phyloP scores from a whole-genome alignment of 75 land plant species.

The Picea glauca region DNA sequence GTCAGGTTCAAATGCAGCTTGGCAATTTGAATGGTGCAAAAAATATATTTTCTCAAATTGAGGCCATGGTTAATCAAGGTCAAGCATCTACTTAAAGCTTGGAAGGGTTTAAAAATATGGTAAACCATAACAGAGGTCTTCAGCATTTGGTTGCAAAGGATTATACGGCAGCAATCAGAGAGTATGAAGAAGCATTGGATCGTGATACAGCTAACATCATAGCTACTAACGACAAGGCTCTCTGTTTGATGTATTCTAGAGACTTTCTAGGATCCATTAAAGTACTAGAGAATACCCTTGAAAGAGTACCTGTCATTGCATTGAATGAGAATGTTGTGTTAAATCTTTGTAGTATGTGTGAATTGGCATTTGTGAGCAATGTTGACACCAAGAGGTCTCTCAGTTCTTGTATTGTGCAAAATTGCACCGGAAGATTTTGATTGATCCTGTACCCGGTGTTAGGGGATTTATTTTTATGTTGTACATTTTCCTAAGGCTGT shows the following conservation, averaged over 20 bases:
- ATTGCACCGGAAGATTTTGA: constrained; percentile 98
- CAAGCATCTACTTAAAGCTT: background rate
- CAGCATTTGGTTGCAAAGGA: constrained; percentile 72
- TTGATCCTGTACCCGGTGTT: constrained; percentile 67
- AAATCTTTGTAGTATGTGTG: constrained; percentile 20
- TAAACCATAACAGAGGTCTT: constrained; percentile 69
- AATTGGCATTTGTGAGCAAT: too few species aligned
- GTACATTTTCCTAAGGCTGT: background rate
- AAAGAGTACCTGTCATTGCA: constrained; percentile 60
- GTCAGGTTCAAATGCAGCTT: constrained; percentile 78
- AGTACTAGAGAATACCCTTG: constrained; percentile 70
- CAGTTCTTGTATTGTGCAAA: constrained; percentile 73
- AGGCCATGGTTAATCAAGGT: constrained; percentile 20
- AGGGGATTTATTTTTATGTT: background rate
- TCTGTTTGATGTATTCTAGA: constrained; percentile 95
- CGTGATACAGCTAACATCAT: constrained; percentile 64
- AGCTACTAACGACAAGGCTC: constrained; percentile 88
- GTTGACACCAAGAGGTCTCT: constrained; percentile 47
- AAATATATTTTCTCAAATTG: constrained; percentile 45
- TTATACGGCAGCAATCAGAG: constrained; percentile 75
- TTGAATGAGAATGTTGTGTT: constrained; percentile 88
- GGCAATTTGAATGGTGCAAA: constrained; percentile 79
- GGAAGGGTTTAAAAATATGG: constrained; percentile 50
- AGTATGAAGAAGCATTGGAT: constrained; percentile 81
- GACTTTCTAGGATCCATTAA: constrained; percentile 63